These are phyloP conservation scores for Exophiala mesophila DNA, from an alignment of 2,329 filamentous ascomycete genomes.

Conservation along the genomic window DNA sequence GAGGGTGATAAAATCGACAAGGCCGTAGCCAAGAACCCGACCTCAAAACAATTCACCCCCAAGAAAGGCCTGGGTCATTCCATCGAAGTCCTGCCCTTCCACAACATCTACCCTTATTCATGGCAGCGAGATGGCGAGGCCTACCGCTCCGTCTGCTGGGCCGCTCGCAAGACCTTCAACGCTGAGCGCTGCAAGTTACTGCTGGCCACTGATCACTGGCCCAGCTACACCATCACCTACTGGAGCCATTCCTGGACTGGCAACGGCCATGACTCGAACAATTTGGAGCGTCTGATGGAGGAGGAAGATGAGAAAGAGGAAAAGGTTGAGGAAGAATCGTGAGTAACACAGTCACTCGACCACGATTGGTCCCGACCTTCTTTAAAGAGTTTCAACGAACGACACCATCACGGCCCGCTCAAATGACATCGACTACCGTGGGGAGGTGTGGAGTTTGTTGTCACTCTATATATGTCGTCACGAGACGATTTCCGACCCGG, in stretches of 20 bases:
- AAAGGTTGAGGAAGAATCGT: background rate
- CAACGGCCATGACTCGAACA: conserved; percentile 18
- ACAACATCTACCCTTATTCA: conserved; percentile 26
- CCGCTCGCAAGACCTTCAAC: conserved; percentile 17
- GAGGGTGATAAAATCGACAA: conserved; percentile 17
- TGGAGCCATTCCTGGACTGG: conserved; percentile 27
- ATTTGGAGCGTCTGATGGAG: conserved; percentile 9
- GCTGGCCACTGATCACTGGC: conserved; percentile 23
- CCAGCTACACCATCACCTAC: conserved; percentile 26
- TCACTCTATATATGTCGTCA: too few relatives aligned
- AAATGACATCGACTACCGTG: too few relatives aligned
- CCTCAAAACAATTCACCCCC: conserved; percentile 19
- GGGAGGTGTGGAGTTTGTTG: too few relatives aligned
- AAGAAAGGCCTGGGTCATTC: conserved; percentile 20
- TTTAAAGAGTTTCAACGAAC: too few relatives aligned
- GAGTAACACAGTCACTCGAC: too few relatives aligned
- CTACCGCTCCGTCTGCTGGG: conserved; percentile 22
- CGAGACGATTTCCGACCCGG: too few relatives aligned
- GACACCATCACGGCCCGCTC: too few relatives aligned
- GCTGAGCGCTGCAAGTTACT: conserved; percentile 23
- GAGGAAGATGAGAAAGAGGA: background rate
- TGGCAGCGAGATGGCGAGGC: conserved; percentile 26
- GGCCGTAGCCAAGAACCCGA: conserved; percentile 21
- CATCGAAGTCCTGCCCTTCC: conserved; percentile 22
- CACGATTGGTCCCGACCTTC: too few relatives aligned